Evolutionary conservation across 116 monocot genomes (phyloP).

Genomic region (Dioscorea cayenensis): DNA sequence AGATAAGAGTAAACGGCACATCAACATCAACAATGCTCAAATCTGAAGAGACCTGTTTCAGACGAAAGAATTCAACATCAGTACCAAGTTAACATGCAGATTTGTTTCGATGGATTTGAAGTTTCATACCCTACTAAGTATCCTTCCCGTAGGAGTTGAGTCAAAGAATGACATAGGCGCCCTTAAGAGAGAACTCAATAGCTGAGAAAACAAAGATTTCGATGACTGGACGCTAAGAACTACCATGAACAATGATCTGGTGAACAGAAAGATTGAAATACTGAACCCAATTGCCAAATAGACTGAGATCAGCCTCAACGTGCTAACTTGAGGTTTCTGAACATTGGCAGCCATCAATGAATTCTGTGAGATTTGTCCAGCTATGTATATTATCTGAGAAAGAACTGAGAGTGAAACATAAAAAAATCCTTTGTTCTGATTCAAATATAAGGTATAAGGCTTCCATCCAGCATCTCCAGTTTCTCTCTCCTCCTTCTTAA

Average conservation of each 20-base stretch:
- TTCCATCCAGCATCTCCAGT: conserved; percentile 41
- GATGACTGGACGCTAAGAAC: conserved; percentile 65
- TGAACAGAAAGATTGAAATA: conserved; percentile 42
- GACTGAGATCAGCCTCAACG: conserved; percentile 38
- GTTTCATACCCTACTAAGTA: conserved; percentile 50
- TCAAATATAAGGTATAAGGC: conserved; percentile 48
- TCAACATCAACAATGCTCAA: conserved; percentile 78
- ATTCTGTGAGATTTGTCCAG: conserved; percentile 58
- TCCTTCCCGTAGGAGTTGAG: conserved; percentile 79
- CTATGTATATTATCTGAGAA: conserved; percentile 45
- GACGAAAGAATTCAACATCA: not conserved
- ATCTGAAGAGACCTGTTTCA: conserved; percentile 71
- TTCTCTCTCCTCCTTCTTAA: conserved; percentile 65
- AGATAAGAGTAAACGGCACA: conserved; percentile 59
- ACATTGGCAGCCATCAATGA: conserved; percentile 67
- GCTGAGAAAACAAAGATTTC: conserved; percentile 67
- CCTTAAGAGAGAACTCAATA: conserved; percentile 60
- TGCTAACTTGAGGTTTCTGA: conserved; percentile 50
- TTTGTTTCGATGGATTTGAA: conserved; percentile 3
- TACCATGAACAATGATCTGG: conserved; percentile 51
- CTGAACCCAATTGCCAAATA: conserved; percentile 44
- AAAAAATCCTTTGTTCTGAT: conserved; percentile 54
- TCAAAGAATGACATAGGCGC: conserved; percentile 90
- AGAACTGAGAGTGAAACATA: conserved; percentile 28
- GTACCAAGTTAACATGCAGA: not conserved